These are phyloP conservation scores for Metschnikowia hibisci DNA, from an alignment of 805 yeast species.

Conservation along the genomic window DNA sequence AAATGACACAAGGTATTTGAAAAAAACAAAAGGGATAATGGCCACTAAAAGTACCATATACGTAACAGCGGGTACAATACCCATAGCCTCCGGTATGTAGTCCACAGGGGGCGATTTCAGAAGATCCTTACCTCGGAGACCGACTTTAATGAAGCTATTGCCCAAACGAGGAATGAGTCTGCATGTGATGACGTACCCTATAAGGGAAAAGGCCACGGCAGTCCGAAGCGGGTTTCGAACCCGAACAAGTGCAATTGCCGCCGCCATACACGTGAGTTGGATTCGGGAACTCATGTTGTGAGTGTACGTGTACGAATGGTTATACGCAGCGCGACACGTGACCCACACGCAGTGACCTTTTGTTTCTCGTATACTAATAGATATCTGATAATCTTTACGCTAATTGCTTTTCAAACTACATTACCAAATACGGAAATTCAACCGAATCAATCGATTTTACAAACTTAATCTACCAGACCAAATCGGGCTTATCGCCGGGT, in stretches of 20 bases:
- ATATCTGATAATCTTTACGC: too few species aligned
- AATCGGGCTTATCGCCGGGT: too few species aligned
- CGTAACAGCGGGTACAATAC: conserved; percentile 80
- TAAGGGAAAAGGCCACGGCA: conserved; percentile 60
- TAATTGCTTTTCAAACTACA: too few species aligned
- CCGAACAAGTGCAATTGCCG: conserved; percentile 14
- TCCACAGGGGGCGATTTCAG: conserved; percentile 69
- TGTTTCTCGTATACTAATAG: too few species aligned
- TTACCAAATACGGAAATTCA: too few species aligned
- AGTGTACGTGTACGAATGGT: not conserved
- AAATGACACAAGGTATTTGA: conserved; percentile 58
- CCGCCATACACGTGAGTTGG: conserved; percentile 7
- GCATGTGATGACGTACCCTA: conserved; percentile 62
- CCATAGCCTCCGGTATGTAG: conserved; percentile 81
- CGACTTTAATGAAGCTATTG: conserved; percentile 64
- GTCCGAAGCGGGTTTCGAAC: conserved; percentile 49
- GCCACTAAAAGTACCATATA: conserved; percentile 77
- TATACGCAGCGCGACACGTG: too few species aligned
- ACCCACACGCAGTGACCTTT: too few species aligned
- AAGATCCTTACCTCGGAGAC: conserved; percentile 81
- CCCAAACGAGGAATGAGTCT: conserved; percentile 67
- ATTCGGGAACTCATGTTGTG: conserved; percentile 2
- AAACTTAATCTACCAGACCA: too few species aligned
- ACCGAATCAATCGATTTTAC: too few species aligned
- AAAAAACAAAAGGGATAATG: conserved; percentile 84